A percentile compares a stretch with the other conserved stretches of the same genome.
Evolutionary conservation across 495 filamentous ascomycete genomes (phyloP).

Genomic region (Penicillium ochrochloron): DNA sequence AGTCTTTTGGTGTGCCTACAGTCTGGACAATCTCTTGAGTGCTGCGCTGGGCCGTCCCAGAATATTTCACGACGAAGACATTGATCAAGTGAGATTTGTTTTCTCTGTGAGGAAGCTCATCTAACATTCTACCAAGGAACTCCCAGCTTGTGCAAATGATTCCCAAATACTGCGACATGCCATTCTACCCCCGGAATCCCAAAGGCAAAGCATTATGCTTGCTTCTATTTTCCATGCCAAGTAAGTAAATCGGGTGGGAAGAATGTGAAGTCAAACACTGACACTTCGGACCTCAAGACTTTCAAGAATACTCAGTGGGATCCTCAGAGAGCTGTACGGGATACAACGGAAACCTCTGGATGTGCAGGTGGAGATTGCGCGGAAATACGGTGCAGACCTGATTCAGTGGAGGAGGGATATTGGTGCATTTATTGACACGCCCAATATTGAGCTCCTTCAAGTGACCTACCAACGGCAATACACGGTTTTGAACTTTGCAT

Average conservation of each 20-base stretch:
- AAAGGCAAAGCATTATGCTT: not conserved
- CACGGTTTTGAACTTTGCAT: slow-evolving; percentile 35
- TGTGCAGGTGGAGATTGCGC: not conserved
- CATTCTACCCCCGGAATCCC: not conserved
- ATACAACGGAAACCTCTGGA: not conserved
- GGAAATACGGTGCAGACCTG: slow-evolving; percentile 7
- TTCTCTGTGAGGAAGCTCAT: too few species aligned
- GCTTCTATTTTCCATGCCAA: not conserved
- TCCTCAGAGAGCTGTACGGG: not conserved
- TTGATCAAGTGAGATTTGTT: not conserved
- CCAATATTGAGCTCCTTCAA: slow-evolving; percentile 32
- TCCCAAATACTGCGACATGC: not conserved
- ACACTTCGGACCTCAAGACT: not conserved
- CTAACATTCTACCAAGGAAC: not conserved
- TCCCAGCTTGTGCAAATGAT: not conserved
- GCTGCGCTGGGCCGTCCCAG: not conserved
- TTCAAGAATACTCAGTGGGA: not conserved
- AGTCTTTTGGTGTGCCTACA: not conserved
- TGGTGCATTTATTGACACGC: slow-evolving; percentile 26
- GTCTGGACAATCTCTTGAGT: not conserved
- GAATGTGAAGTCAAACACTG: not conserved
- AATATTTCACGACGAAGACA: not conserved
- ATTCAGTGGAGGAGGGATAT: slow-evolving; percentile 30
- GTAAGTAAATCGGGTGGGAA: not conserved
- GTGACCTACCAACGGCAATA: slow-evolving; percentile 35